Evolutionary conservation across 257 asterid species (phyloP), one percentile per base, ranked within the genome.

Genomic region (Coffea canephora): DNA sequence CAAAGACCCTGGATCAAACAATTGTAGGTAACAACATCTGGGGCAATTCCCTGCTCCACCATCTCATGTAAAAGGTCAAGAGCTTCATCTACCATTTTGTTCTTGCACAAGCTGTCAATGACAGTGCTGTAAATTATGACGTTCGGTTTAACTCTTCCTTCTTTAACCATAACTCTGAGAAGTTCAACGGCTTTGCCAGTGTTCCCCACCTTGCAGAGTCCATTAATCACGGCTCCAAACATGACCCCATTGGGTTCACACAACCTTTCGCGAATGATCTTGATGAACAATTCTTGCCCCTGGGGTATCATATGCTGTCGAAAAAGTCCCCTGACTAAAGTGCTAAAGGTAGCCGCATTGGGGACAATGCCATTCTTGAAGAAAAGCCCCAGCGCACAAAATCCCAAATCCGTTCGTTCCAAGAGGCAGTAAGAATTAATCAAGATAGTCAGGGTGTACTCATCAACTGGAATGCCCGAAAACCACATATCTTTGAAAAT

Each of bases 151-250:
- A 77, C 15, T 66, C 41, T 67, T 77, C 48, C 21, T 9, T 45
- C 31, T 54, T 69, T 31, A 31, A 31, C 81, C 76, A 78, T 68
- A 18, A 19, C 69, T 23, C 69, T 69, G 2, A 78, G 81, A 6
- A 69, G 5, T 27, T 69, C 69, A 75, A 82, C 10, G 16, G 89
- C 90, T 74, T 52, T 43, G 5, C 49, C 31, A 27, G 89, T 79
- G 62, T 77, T 67, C 36, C 89, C 87, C 18, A 62, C 79, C 69
- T 81, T 87, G 72, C 90, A 83, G 19, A 87, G 82, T 54, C 87
- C 88, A 61, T 85, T 74, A 18, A 85, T 71, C 34, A 84, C 80
- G 12, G 69, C 71, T 43, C 25, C 77, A 43, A 54, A 84, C 25
- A 55, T 21, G 23, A 85, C 49, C 6, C 4, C 65, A 16, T 80